These are phyloP conservation scores for Phaeosphaeriaceae sp. DNA, from an alignment of 2,329 filamentous ascomycete species.

Conservation along the genomic window DNA sequence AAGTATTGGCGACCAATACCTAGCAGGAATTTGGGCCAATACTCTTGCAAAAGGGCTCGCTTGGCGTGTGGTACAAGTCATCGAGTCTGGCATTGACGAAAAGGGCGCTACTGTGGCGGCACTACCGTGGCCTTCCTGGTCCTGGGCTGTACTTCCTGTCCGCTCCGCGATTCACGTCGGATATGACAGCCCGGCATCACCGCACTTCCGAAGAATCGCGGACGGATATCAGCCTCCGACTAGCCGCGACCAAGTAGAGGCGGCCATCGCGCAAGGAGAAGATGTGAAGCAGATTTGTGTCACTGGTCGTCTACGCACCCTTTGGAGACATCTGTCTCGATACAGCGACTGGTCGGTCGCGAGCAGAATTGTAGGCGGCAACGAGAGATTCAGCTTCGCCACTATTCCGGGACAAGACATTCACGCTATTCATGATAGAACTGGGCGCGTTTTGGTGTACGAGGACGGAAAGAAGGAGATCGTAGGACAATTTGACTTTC, in stretches of 20 bases:
- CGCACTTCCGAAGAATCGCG: background rate
- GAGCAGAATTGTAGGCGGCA: conserved; percentile 6
- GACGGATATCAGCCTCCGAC: background rate
- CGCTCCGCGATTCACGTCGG: conserved; percentile 7
- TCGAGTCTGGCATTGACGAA: background rate
- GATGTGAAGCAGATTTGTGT: conserved; percentile 7
- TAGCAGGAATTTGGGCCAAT: conserved; percentile 13
- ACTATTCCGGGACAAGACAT: conserved; percentile 9
- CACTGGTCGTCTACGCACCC: conserved; percentile 3
- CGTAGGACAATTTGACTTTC: conserved; percentile 13
- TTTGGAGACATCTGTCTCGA: conserved; percentile 6
- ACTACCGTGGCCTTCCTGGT: conserved; percentile 11
- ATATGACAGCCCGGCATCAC: conserved; percentile 2
- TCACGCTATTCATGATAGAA: conserved; percentile 4
- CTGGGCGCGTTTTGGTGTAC: conserved; percentile 11
- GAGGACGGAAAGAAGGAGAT: conserved; percentile 11
- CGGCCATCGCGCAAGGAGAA: conserved; percentile 5
- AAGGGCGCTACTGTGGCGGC: background rate
- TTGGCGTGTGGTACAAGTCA: conserved; percentile 4
- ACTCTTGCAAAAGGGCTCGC: conserved; percentile 8
- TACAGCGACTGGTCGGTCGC: conserved; percentile 7
- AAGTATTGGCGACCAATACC: conserved; percentile 10
- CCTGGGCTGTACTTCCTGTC: conserved; percentile 15
- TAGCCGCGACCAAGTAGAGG: background rate
- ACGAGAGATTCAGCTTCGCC: conserved; percentile 13